Evolutionary conservation across 768 basidiomycete species (phyloP), one percentile per base, ranked within the genome.

Genomic region (Cyclocybe aegerita): DNA sequence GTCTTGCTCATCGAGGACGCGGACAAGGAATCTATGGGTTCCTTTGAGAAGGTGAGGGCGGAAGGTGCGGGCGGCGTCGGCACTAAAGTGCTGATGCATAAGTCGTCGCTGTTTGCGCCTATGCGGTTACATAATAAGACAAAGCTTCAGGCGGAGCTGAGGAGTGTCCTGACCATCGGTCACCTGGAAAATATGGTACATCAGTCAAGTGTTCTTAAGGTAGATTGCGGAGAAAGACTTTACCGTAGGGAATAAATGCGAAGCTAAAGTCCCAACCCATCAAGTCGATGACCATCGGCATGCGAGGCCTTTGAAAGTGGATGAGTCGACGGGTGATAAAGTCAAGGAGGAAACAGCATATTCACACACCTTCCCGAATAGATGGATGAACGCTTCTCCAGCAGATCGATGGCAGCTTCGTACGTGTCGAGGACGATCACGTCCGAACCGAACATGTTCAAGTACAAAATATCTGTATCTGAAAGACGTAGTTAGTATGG

Each of bases 371-470:
- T 43, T 23, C 55, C 54, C 2, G 61, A 62, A 39, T 60, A 60
- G 35, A 56, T 60, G 10, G 56, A 43, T 2, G 56, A 55, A 9
- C 54, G 37, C 36, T 52, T 54, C 4, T 57, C 58, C 29, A 62
- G 39, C 10, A 60, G 42, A 5, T 60, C 55, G 1, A 45, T 49
- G 4, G 54, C 55, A 6, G 52, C 49, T 33, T 56, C 52, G 7
- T 43, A 14, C 7, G 58, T 58, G 9, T 58, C 41, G 4, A 62
- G 11, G 2, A 62, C 38, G 9, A 62, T 23, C 23, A 23, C 23
- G 5, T 23, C 5, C 23, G 23, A 23, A 5, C 23, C 23, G 5
- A 23, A 23, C 23, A 23, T 23, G 23, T 23, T 5, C 23, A 23
- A 23, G 23, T 23, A 23, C 5, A 23, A 23, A 5, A 23, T 23